Conservation (phyloP, 257 asterid species). For the Eucommia ulmoides region DNA sequence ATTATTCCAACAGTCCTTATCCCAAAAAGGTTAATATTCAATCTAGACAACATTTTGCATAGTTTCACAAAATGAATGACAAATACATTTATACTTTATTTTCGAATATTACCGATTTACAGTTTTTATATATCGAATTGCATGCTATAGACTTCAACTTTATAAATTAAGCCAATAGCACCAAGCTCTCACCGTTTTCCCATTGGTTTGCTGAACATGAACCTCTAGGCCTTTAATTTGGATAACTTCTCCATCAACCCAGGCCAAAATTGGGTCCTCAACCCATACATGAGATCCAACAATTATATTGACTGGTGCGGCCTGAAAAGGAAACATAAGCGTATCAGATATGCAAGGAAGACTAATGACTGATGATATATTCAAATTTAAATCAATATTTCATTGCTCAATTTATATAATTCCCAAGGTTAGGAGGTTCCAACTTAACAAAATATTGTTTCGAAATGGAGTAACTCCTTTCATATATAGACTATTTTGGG, state of each 20-base stretch:
- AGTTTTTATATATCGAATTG: slow-evolving; percentile 11
- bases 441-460: no score
- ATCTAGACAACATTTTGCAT: no score
- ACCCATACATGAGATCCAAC: slow-evolving; percentile 97
- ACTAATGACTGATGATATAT: neutral
- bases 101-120: no score
- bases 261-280: slow-evolving; percentile 87
- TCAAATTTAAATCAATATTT: slow-evolving; percentile 3
- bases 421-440: slow-evolving; percentile 8
- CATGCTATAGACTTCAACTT: slow-evolving; percentile 5
- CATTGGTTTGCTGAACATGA: slow-evolving; percentile 66
- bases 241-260: slow-evolving; percentile 89
- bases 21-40: no score
- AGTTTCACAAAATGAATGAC: no score
- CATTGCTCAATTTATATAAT: no score
- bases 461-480: no score
- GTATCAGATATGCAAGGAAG: slow-evolving; percentile 11
- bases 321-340: slow-evolving; percentile 50
- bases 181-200: slow-evolving; percentile 51
- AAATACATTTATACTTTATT: no score
- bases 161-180: slow-evolving; percentile 6
- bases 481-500: no score
- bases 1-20: no score
- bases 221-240: slow-evolving; percentile 72
- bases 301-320: slow-evolving; percentile 62